Evolutionary conservation across 1,284 basidiomycete genomes (phyloP), one percentile per base, ranked within the genome.

Genomic region (Ceratobasidium sp.): DNA sequence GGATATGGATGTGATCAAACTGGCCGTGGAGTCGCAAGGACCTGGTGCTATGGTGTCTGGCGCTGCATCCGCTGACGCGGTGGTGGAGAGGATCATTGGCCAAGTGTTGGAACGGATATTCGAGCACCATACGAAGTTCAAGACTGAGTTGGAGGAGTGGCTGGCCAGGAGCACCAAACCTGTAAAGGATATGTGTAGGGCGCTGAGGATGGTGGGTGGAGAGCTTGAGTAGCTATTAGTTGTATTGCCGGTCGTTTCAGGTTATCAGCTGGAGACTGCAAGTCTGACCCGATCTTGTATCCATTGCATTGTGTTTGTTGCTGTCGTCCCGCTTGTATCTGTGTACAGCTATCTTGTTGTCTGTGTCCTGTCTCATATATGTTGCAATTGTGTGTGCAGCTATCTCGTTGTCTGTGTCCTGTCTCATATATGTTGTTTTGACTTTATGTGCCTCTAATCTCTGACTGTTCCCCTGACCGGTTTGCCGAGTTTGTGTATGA

Each of bases 131-230:
- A 22, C 51, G 14, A 8, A 27, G 22, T 69, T 69, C 39, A 69
- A 27, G 37, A 27, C 16, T 22, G 27, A 69, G 22, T 27, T 69
- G 7, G 53, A 43, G n/a, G 66, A 56, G 37, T 39, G 34, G 66
- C 16, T 69, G 22, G 22, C n/a, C 34, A 54, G 27, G 39, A 16
- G 14, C 1, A 16, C 54, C 19, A 39, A 43, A 19, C 68, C 56
- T 24, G 29, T 71, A 22, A 58, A 43, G 54, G 31, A 59, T 24
- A 58, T 71, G 68, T 59, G 27, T n/a, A 39, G n/a, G 27, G 68
- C 64, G n/a, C 29, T 59, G 54, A 22, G 37, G 37, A 61, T 6
- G 29, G 48, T 46, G 27, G 24, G n/a, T 19, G 27, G 11, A n/a
- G 1, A 34, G 29, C 51, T 27, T 13, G 43, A 46, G 2, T 65